Conservation (phyloP, 345 rosid species). For the Durio zibethinus region DNA sequence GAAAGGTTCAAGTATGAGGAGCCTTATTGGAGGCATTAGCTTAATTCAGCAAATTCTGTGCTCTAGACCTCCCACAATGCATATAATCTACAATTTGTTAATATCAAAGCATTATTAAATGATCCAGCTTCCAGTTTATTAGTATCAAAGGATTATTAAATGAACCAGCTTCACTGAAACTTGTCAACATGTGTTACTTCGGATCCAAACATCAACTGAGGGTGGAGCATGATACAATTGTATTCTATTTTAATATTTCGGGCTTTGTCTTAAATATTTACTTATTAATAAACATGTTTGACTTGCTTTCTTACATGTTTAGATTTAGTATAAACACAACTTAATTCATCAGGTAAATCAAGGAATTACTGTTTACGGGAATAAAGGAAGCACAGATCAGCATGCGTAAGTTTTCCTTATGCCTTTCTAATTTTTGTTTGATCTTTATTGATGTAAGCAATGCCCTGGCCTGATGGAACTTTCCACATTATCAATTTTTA, state of each 20-base stretch:
- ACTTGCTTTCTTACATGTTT: background rate
- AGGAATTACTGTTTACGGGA: slow-evolving; percentile 93
- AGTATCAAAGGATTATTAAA: background rate
- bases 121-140: background rate
- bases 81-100: background rate
- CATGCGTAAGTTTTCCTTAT: slow-evolving; percentile 73
- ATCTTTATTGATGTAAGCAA: background rate
- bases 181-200: background rate
- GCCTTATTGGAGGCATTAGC: background rate
- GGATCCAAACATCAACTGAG: background rate
- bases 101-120: background rate
- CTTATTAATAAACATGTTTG: background rate
- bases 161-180: background rate
- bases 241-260: background rate
- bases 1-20: background rate
- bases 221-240: background rate
- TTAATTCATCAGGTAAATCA: slow-evolving; percentile 77
- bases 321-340: background rate
- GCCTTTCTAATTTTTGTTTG: background rate
- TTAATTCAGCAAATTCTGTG: background rate
- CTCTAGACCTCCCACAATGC: background rate
- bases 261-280: background rate
- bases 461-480: background rate
- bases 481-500: slow-evolving; percentile 27
- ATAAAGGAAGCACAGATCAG: slow-evolving; percentile 99